phyloP scores from a whole-genome alignment of 176 grass and related monocot genomes.

The Urochloa ruziziensis region DNA sequence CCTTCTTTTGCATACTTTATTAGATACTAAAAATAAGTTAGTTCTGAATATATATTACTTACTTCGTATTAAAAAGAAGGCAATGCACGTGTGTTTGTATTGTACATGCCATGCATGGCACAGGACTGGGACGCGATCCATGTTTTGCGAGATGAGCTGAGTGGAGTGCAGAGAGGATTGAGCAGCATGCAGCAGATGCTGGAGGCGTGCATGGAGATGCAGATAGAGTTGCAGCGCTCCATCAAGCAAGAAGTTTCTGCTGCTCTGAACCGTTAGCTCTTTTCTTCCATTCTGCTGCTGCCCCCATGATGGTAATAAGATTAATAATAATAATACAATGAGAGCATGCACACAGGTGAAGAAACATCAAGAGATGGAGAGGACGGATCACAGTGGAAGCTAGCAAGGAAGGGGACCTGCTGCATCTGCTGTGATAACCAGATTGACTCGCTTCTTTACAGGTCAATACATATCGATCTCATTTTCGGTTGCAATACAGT shows the following conservation, averaged over 20 bases:
- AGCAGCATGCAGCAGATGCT: conserved; percentile 67
- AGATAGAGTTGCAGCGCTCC: conserved; percentile 80
- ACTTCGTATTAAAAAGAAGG: too few relatives aligned
- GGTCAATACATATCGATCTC: conserved; percentile 34
- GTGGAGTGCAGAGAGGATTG: conserved; percentile 72
- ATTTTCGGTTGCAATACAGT: too few relatives aligned
- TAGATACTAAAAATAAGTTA: too few relatives aligned
- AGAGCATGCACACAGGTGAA: not conserved
- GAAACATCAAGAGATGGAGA: conserved; percentile 37
- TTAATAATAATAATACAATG: too few relatives aligned
- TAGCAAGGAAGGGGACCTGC: conserved; percentile 78
- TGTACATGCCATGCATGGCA: too few relatives aligned
- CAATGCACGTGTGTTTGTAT: not conserved
- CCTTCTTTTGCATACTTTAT: not conserved
- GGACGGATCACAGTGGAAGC: conserved; percentile 60
- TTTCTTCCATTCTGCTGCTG: too few relatives aligned
- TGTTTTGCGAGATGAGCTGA: conserved; percentile 70
- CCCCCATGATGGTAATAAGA: too few relatives aligned
- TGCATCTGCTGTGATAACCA: conserved; percentile 87
- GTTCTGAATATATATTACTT: too few relatives aligned
- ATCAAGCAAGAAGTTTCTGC: conserved; percentile 83
- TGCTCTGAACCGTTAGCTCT: conserved; percentile 54
- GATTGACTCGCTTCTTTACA: conserved; percentile 90
- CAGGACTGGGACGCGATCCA: conserved; percentile 86
- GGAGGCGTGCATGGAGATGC: conserved; percentile 92